Percentiles rank a stretch among this genome's conserved stretches.
These are phyloP conservation scores for Creolimax fragrantissima DNA, from an alignment of 78 protist genomes.

Conservation along the genomic window DNA sequence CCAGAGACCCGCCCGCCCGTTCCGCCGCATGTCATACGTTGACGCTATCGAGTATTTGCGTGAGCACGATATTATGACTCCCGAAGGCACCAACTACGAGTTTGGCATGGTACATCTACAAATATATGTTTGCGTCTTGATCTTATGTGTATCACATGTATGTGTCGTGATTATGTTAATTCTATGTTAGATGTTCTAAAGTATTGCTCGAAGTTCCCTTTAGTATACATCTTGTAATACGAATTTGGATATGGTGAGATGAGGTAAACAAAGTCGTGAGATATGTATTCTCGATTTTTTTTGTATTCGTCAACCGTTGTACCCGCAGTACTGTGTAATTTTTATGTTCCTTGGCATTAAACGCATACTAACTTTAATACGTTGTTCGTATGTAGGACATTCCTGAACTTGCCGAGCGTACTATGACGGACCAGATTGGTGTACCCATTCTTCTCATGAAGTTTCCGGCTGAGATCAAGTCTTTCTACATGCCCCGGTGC, in stretches of 20 bases:
- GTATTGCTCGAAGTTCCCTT: too few species aligned
- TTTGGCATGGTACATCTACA: background rate
- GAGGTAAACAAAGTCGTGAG: too few species aligned
- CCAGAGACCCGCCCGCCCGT: conserved; percentile 71
- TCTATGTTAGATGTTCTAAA: too few species aligned
- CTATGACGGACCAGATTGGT: conserved; percentile 83
- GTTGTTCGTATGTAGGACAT: conserved; percentile 84
- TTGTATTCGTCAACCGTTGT: too few species aligned
- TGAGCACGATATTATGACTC: conserved; percentile 62
- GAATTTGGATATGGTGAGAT: too few species aligned
- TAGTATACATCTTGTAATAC: too few species aligned
- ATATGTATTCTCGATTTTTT: too few species aligned
- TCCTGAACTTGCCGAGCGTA: conserved; percentile 89
- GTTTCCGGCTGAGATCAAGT: conserved; percentile 87
- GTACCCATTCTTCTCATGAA: conserved; percentile 74
- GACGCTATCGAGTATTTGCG: conserved; percentile 75
- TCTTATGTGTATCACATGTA: background rate
- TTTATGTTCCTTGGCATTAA: too few species aligned
- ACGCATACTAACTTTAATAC: too few species aligned
- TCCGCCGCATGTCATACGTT: conserved; percentile 72
- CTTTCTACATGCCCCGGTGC: conserved; percentile 86
- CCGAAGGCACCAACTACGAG: conserved; percentile 43
- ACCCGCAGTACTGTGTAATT: too few species aligned
- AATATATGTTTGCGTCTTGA: background rate
- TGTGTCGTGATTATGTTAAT: too few species aligned